Conservation (phyloP, 2,329 filamentous ascomycete species). For the Fusarium lateritium region DNA sequence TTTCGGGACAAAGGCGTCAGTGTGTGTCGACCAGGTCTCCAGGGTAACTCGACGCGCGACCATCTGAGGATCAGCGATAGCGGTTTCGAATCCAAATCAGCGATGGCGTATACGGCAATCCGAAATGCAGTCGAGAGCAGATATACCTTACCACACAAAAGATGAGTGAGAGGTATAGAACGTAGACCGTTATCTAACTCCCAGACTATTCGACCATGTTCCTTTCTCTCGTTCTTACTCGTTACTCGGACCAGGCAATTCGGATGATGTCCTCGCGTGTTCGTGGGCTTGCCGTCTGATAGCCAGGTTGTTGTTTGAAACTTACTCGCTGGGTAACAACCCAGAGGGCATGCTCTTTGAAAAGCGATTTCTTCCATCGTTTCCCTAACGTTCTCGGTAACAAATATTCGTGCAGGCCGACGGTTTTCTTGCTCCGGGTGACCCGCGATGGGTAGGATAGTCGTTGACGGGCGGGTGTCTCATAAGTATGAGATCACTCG, state of each 20-base stretch:
- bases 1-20: not conserved
- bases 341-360: not conserved
- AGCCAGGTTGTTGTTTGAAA: slow-evolving; percentile 42
- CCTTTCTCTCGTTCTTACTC: not conserved
- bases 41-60: not conserved
- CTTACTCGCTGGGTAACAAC: slow-evolving; percentile 27
- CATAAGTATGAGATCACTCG: slow-evolving; percentile 22
- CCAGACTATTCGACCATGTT: not conserved
- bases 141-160: too few relatives aligned
- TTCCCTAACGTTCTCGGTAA: not conserved
- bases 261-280: not conserved
- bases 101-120: too few relatives aligned
- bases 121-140: too few relatives aligned
- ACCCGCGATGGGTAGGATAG: not conserved
- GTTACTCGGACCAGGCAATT: not conserved
- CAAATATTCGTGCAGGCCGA: slow-evolving; percentile 7
- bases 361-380: not conserved
- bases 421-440: slow-evolving; percentile 4
- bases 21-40: not conserved
- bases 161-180: not conserved
- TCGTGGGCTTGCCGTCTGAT: not conserved
- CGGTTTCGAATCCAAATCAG: not conserved
- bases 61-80: not conserved
- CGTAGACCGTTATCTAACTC: not conserved
- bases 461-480: slow-evolving; percentile 18